Conservation (phyloP, 108 stramenopile species). For the Pseudonitzschia multiseries region DNA sequence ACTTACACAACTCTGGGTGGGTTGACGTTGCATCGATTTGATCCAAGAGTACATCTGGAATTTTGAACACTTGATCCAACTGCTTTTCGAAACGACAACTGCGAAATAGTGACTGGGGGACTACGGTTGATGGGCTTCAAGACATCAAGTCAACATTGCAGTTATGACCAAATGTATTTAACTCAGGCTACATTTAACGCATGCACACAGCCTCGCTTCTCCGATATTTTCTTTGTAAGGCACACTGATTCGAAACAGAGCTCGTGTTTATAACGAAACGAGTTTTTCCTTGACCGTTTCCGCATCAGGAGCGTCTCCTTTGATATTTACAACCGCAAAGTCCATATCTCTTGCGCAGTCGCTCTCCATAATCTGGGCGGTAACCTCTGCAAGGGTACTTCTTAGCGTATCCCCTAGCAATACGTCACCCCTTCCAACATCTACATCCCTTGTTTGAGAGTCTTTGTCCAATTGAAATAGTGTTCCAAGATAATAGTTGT, state of each 20-base stretch:
- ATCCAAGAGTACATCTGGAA: neutral
- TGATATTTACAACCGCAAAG: constrained; percentile 48
- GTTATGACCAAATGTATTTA: no score
- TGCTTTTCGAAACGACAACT: no score
- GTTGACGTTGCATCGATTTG: neutral
- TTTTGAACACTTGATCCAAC: no score
- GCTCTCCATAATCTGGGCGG: constrained; percentile 45
- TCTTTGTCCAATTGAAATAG: constrained; percentile 57
- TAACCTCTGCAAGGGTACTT: constrained; percentile 56
- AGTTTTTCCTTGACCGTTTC: constrained; percentile 28
- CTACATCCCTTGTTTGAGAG: constrained; percentile 59
- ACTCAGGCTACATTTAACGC: no score
- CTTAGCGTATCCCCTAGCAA: constrained; percentile 61
- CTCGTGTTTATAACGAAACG: neutral
- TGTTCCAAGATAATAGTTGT: constrained; percentile 57
- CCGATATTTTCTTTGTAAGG: no score
- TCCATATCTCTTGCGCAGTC: constrained; percentile 49
- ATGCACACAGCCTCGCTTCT: no score
- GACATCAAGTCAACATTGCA: no score
- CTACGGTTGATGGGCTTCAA: no score
- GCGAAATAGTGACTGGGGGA: no score
- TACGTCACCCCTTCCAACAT: constrained; percentile 51
- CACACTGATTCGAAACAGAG: no score
- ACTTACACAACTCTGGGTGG: neutral
- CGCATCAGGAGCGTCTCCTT: constrained; percentile 23